Evolutionary conservation across 208 protist species (phyloP).

Genomic region (Trypanosoma rangeli): DNA sequence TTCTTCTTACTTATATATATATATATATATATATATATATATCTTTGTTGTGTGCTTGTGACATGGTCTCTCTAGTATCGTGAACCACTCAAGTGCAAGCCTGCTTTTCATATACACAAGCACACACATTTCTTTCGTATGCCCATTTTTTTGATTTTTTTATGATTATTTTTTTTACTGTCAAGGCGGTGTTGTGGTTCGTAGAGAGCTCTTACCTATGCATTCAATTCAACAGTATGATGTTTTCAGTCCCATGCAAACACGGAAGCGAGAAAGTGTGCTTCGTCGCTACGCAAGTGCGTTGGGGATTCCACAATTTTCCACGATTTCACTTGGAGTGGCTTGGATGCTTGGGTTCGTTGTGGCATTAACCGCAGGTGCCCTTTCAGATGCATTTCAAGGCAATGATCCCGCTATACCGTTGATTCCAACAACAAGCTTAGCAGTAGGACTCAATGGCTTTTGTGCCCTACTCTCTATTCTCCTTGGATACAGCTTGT

Average conservation of each 20-base stretch:
- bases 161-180: neutral
- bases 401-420: slow-evolving; percentile 41
- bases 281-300: neutral
- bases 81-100: too few relatives aligned
- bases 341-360: slow-evolving; percentile 58
- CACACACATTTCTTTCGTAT: neutral
- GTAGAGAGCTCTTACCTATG: neutral
- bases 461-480: slow-evolving; percentile 52
- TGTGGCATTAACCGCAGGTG: slow-evolving; percentile 46
- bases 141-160: neutral
- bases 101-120: too few relatives aligned
- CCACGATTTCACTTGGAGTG: slow-evolving; percentile 52
- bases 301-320: slow-evolving; percentile 33
- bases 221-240: neutral
- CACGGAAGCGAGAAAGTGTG: neutral
- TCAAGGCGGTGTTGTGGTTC: too few relatives aligned
- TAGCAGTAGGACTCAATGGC: slow-evolving; percentile 44
- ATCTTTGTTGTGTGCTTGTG: too few relatives aligned
- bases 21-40: too few relatives aligned
- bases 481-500: slow-evolving; percentile 53
- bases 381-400: slow-evolving; percentile 67
- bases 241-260: neutral
- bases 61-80: neutral
- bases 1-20: too few relatives aligned
- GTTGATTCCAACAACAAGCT: slow-evolving; percentile 41